Base-by-base conservation (phyloP, 1,284 basidiomycete genomes). In the Trichosporon ovoides region DNA sequence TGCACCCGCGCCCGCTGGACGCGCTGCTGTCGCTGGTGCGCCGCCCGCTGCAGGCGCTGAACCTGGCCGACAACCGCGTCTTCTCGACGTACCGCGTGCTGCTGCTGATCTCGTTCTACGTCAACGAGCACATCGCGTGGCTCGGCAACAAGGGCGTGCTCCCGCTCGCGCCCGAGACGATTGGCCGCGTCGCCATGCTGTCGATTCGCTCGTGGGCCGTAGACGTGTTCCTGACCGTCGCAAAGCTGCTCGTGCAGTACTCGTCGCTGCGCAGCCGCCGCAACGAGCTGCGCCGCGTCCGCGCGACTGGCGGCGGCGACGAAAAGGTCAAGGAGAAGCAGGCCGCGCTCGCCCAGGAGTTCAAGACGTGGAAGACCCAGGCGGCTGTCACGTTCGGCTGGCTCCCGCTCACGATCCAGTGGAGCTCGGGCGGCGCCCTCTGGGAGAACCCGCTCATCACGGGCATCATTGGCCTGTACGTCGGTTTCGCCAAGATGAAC, bases 341-440 rank as follows among this genome's bases (percentile, higher is more conserved):
- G 13, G 52, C 58, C 11, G 52, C 49, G 40, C 57, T 75, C 48
- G 60, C 48, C 40, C 66, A 60, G 11, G 72, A 73, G 20, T 70
- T 67, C 66, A 54, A 55, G 16, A 59, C 58, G 18, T 74, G 70
- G 68, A 63, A 68, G 58, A 65, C 66, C 49, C 56, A 65, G 10
- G 62, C 66, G 18, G 59, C 69, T 18, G 60, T 68, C 53, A 73
- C 72, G 59, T 61, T 58, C 50, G 75, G 68, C 31, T 78, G 74
- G 53, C 68, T 74, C 9, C 76, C 76, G 2, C 62, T 78, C 37
- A 78, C 76, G 0, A 40, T 76, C 22, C 76, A 78, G 59, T 78
- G 76, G 76, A 72, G 69, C 3, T 64, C 67, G 0, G 63, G 65
- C 10, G 69, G 70, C 22, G 73, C 72, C 2, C 60, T 76, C 10